Evolutionary conservation across 148 eudicot genomes (phyloP), one percentile per base, ranked within the genome.

Genomic region (Nepenthes gracilis): DNA sequence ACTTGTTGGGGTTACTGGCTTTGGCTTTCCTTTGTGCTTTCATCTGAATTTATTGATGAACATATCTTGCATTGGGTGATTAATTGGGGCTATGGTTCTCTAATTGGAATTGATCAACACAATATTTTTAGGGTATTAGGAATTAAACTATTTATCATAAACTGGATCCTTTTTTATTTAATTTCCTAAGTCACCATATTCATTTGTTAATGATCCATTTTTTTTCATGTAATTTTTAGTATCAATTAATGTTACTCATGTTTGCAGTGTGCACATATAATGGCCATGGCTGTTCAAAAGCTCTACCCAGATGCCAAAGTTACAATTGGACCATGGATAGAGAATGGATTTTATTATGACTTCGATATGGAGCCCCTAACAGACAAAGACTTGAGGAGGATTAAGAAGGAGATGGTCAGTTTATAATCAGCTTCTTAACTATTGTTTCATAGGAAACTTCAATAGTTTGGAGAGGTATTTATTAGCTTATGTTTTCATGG

Each of bases 261-360:
- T 65, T 61, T 86, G 84, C 89, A 93, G 99, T 93, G 97, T 84
- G 99, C 99, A 73, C 99, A 93, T 84, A 92, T 89, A 57, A 93
- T 89, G 99, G 99, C 99, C 57, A 89, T 93, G 99, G 99, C 99
- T 56, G 99, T 93, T 78, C 99, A 93, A 77, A 93, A 84, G 77
- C 77, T 93, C 64, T 89, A 81, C 54, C 99, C 99, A 9, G 76
- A 89, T 73, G 95, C 99, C 34, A 89, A 89, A 81, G 99, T 93
- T 58, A 93, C 99, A 35, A 93, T 93, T 58, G 99, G 99, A 43
- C 97, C 99, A 8, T 93, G 99, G 99, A 93, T 93, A 61, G 99
- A 93, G n/a, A 83, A 80, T 71, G 99, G 99, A 6, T 93, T 93
- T 71, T 93, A 88, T 65, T 93, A 93, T 33, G 99, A 93, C 72